phyloP scores from a whole-genome alignment of 768 basidiomycete genomes.

The Holtermannia corniformis region DNA sequence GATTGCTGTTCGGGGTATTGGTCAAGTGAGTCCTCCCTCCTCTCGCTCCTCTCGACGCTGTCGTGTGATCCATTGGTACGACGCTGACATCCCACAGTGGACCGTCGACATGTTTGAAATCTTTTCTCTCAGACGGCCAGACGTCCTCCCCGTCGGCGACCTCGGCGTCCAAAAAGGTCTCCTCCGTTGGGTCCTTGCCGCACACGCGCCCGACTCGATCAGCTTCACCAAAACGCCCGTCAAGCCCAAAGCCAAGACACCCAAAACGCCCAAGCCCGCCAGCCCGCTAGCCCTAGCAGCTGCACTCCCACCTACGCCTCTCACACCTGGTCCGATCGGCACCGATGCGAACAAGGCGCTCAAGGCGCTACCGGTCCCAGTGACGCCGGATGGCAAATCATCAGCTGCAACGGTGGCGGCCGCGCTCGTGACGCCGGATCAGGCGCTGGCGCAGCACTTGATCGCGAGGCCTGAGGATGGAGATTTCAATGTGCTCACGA shows the following conservation, averaged over 20 bases:
- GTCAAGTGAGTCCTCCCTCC: constrained; percentile 37
- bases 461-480: not conserved
- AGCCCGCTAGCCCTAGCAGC: not conserved
- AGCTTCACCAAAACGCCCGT: constrained; percentile 11
- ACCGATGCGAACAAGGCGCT: constrained; percentile 3
- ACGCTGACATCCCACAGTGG: constrained; percentile 16
- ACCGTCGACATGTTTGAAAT: constrained; percentile 88
- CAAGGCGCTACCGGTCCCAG: constrained; percentile 7
- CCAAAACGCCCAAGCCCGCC: constrained; percentile 5
- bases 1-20: constrained; percentile 69
- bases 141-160: constrained; percentile 69
- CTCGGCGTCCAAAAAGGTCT: constrained; percentile 61
- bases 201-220: constrained; percentile 14
- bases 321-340: constrained; percentile 1
- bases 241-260: constrained; percentile 6
- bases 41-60: constrained; percentile 46
- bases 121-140: constrained; percentile 71
- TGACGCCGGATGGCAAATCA: constrained; percentile 3
- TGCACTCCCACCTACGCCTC: constrained; percentile 10
- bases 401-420: constrained; percentile 11
- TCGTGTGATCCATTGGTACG: constrained; percentile 46
- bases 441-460: not conserved
- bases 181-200: constrained; percentile 37
- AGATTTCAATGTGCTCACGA: constrained; percentile 12
- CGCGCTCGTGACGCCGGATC: constrained; percentile 9